Conservation (phyloP, 192 early-diverging fungal genomes). For the Coemansia sp. region DNA sequence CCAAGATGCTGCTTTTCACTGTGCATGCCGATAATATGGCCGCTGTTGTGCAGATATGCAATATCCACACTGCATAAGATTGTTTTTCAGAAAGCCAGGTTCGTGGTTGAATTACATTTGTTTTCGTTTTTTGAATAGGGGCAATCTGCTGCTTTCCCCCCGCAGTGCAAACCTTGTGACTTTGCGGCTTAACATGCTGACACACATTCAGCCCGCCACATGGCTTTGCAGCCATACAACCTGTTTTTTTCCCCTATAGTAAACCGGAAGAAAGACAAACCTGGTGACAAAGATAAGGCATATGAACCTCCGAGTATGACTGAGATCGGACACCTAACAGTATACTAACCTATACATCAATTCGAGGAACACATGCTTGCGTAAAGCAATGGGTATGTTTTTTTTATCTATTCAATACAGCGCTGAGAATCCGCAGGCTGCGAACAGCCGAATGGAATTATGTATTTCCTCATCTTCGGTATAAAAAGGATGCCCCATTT, state of each 20-base stretch:
- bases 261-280: background rate
- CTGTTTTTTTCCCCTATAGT: background rate
- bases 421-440: background rate
- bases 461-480: background rate
- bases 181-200: background rate
- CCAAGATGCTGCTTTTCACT: background rate
- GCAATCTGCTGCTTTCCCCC: background rate
- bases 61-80: too few relatives aligned
- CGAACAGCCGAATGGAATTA: background rate
- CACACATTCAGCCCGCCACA: slow-evolving; percentile 1
- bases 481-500: background rate
- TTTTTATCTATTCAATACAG: background rate
- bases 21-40: background rate
- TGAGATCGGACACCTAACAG: background rate
- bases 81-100: background rate
- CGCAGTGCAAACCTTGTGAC: background rate
- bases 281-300: background rate
- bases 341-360: background rate
- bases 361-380: background rate
- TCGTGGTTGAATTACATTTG: background rate
- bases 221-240: background rate
- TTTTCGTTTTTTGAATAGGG: background rate
- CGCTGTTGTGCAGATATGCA: too few relatives aligned
- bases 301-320: background rate
- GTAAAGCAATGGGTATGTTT: background rate